Conservation (phyloP, 1,284 basidiomycete species). For the Boletus sp. region DNA sequence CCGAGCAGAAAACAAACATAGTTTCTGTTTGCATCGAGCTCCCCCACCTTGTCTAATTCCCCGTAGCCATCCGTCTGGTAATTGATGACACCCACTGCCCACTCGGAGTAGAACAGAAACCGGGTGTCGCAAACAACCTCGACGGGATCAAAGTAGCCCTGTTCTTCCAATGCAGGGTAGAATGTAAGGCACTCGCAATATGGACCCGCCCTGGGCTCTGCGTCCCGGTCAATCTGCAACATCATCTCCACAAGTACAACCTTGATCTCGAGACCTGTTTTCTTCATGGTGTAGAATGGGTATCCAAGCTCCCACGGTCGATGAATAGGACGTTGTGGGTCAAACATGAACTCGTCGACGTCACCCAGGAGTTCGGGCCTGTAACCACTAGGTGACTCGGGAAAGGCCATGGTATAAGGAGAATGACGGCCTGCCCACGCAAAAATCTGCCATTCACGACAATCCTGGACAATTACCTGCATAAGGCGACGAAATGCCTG, state of each 20-base stretch:
- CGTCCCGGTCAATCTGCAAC: conserved; percentile 1
- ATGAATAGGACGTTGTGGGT: conserved; percentile 7
- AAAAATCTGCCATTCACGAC: conserved; percentile 14
- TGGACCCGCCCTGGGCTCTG: neutral
- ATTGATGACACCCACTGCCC: conserved; percentile 10
- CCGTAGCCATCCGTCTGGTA: conserved; percentile 5
- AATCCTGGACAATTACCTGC: conserved; percentile 9
- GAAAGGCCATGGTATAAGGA: conserved; percentile 8
- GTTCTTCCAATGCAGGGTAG: neutral
- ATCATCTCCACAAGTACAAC: conserved; percentile 11
- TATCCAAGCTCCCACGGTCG: conserved; percentile 12
- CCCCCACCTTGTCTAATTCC: neutral
- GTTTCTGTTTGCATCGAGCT: conserved; percentile 1
- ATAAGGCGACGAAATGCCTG: conserved; percentile 12
- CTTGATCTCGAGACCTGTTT: conserved; percentile 8
- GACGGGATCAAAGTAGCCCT: neutral
- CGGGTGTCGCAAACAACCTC: conserved; percentile 5
- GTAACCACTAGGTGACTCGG: conserved; percentile 7
- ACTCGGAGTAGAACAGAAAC: conserved; percentile 11
- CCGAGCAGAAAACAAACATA: conserved; percentile 12
- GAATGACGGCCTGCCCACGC: conserved; percentile 12
- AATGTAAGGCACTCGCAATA: neutral
- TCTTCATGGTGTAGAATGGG: conserved; percentile 10
- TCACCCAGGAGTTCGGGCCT: neutral
- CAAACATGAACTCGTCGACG: neutral